Conservation (phyloP, 257 asterid species). For the Mitragyna speciosa region DNA sequence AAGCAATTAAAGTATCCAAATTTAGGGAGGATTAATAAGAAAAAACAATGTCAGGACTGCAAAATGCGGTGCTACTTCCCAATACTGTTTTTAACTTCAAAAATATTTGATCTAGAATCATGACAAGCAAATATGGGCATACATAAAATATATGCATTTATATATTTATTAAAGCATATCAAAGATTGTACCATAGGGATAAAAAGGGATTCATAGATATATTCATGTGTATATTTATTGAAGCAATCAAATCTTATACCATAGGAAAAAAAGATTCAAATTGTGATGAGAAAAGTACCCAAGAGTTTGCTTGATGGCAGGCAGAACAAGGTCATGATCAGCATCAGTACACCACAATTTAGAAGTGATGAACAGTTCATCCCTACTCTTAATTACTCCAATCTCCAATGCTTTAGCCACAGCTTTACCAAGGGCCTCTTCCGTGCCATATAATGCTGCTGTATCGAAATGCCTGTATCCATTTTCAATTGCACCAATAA, state of each 20-base stretch:
- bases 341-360: constrained; percentile 36
- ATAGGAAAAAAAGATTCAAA: neutral
- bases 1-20: neutral
- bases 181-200: too few species aligned
- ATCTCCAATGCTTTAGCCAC: constrained; percentile 34
- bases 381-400: constrained; percentile 39
- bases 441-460: constrained; percentile 41
- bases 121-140: neutral
- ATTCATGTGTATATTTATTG: too few species aligned
- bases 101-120: neutral
- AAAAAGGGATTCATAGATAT: too few species aligned
- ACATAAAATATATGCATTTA: neutral
- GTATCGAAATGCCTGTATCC: constrained; percentile 64
- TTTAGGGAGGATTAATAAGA: neutral
- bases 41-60: neutral
- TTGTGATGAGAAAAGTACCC: constrained; percentile 22
- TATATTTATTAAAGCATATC: neutral
- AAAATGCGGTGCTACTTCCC: neutral
- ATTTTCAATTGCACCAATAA: constrained; percentile 35
- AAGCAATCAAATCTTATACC: too few species aligned
- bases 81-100: too few species aligned
- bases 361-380: constrained; percentile 49
- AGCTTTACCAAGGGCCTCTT: constrained; percentile 45
- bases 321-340: constrained; percentile 41
- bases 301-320: constrained; percentile 43